Percentiles rank a stretch among this genome's conserved stretches.
Evolutionary conservation across 208 protist genomes (phyloP).

Genomic region (Sergeia podlipaevii): DNA sequence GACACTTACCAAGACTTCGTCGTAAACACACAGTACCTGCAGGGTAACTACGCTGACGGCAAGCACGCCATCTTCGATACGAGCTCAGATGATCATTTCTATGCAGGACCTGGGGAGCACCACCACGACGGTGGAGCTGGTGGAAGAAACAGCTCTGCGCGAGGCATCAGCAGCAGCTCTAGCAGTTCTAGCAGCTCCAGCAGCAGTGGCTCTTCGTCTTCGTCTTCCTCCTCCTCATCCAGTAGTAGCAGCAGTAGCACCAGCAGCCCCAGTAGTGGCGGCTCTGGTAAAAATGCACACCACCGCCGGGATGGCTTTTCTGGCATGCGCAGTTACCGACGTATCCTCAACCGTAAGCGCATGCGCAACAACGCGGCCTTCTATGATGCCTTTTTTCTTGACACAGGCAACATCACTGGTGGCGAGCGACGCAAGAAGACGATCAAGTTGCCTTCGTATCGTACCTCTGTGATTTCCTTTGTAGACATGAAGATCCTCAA

Average conservation of each 20-base stretch:
- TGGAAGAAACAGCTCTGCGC: too few relatives aligned
- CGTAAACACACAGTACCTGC: constrained; percentile 44
- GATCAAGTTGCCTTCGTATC: constrained; percentile 71
- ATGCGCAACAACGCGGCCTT: constrained; percentile 60
- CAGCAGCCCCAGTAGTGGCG: background rate
- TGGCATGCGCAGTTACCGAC: constrained; percentile 66
- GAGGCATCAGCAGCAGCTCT: constrained; percentile 9
- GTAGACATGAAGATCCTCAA: constrained; percentile 81
- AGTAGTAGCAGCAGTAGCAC: background rate
- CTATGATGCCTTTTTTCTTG: constrained; percentile 72
- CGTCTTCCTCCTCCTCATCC: background rate
- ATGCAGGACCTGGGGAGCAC: too few relatives aligned
- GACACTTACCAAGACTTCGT: constrained; percentile 60
- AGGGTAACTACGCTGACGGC: constrained; percentile 45
- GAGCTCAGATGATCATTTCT: too few relatives aligned
- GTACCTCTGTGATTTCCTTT: constrained; percentile 77
- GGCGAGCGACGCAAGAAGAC: constrained; percentile 83
- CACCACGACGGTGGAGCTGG: too few relatives aligned
- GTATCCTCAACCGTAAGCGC: constrained; percentile 47
- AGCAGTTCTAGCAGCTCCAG: constrained; percentile 13
- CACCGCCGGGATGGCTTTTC: background rate
- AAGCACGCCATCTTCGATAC: constrained; percentile 8
- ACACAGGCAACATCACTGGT: constrained; percentile 78
- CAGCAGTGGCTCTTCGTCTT: background rate
- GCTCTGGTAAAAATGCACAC: background rate